Base-by-base conservation (phyloP, 306 rosid genomes). In the Senna siamea region DNA sequence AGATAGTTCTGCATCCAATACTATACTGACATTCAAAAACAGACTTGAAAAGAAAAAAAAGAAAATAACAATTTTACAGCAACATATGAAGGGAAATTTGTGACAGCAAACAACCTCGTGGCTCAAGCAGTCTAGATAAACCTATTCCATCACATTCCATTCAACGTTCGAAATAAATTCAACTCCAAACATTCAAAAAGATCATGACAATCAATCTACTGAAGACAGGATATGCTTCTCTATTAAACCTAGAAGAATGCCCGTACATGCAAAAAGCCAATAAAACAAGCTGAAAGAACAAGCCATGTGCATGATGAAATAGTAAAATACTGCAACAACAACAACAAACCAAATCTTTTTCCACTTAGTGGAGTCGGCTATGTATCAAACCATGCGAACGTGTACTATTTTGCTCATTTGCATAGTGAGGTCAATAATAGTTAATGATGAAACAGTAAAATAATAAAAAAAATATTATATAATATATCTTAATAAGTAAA, bases 61-160 rank as follows among this genome's bases (percentile, higher is more conserved):
- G 12, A 60, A 38, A 58, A 41, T 28, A 63, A n/a, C 44, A 41
- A 57, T 65, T 47, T 40, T 22, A 70, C 77, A 38, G 47, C 26
- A 50, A 55, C 10, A 46, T 53, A 51, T 30, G 53, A 40, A 55
- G 22, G 72, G 38, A 26, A 58, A 62, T 41, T 41, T 71, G 63
- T 50, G 50, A 76, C 37, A 38, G 44, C 26, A 56, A 71, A 37
- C 73, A 81, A 26, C 40, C 58, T 44, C 66, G 14, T 43, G 38
- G 23, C 59, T 52, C 74, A 34, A 19, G 62, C 44, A 71, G 22
- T 55, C 66, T 4, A 44, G 4, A 13, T 47, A 76, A 66, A 14
- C 75, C 38, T 18, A 66, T 2, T 62, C 53, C 14, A 47, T 56
- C 46, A 66, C 5, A 44, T 63, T 11, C 59, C n/a, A 5, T 44